Evolutionary conservation across 352 stramenopile genomes (phyloP).

Genomic region (Phytophthora nicotianae): DNA sequence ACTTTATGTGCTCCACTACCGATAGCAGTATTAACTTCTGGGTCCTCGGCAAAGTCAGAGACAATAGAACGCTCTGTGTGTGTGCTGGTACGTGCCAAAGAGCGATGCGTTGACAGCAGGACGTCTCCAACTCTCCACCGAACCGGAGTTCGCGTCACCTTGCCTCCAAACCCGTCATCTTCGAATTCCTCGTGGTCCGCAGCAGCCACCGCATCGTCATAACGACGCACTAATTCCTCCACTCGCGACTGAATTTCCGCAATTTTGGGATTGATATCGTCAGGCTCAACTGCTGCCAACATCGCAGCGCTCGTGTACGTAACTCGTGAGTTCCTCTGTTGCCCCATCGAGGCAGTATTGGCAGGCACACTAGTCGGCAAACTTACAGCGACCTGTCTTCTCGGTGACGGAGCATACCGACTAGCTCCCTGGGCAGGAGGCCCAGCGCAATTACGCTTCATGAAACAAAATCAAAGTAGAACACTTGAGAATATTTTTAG

Average conservation of each 20-base stretch:
- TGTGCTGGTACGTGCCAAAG: slow-evolving; percentile 59
- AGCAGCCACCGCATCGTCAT: slow-evolving; percentile 49
- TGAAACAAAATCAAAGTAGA: slow-evolving; percentile 10
- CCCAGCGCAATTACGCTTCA: slow-evolving; percentile 14
- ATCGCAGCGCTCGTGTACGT: slow-evolving; percentile 22
- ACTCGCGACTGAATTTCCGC: slow-evolving; percentile 73
- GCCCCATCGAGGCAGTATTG: background rate
- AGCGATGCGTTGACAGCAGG: slow-evolving; percentile 63
- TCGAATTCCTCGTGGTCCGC: slow-evolving; percentile 24
- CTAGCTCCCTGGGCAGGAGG: slow-evolving; percentile 13
- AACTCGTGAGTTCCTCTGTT: background rate
- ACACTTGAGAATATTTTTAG: slow-evolving; percentile 31
- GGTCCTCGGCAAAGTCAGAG: slow-evolving; percentile 60
- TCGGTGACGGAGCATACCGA: slow-evolving; percentile 23
- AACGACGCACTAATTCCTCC: slow-evolving; percentile 68
- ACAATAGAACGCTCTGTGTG: slow-evolving; percentile 59
- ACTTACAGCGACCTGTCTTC: slow-evolving; percentile 19
- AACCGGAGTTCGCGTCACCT: slow-evolving; percentile 33
- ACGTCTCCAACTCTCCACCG: slow-evolving; percentile 71
- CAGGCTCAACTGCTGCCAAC: slow-evolving; percentile 9
- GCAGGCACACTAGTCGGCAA: slow-evolving; percentile 18
- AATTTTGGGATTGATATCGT: slow-evolving; percentile 49
- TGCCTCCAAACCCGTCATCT: slow-evolving; percentile 32
- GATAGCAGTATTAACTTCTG: slow-evolving; percentile 47
- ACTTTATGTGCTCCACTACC: slow-evolving; percentile 43